These are phyloP conservation scores for Globisporangium solare DNA, from an alignment of 352 stramenopile genomes.

Conservation along the genomic window DNA sequence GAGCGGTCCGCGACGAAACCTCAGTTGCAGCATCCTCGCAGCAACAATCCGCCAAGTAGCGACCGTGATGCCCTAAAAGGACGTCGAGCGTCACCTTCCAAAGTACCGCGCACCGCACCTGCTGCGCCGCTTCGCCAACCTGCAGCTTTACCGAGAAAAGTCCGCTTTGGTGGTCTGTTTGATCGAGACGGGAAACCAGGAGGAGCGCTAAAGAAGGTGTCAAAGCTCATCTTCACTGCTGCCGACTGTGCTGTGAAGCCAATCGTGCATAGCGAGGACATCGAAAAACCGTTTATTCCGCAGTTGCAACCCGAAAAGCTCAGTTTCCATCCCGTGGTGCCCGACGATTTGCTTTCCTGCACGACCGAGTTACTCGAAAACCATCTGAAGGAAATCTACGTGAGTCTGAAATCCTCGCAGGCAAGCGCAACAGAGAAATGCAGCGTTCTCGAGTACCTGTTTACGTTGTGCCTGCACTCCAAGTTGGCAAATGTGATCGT, in stretches of 20 bases:
- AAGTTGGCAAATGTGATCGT: conserved; percentile 77
- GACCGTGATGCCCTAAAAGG: background rate
- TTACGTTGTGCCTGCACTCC: conserved; percentile 39
- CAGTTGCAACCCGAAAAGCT: conserved; percentile 23
- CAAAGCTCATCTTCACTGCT: conserved; percentile 55
- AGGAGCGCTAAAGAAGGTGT: conserved; percentile 34
- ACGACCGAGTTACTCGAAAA: conserved; percentile 49
- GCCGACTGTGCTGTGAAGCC: conserved; percentile 55
- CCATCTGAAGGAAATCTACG: conserved; percentile 74
- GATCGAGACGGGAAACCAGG: conserved; percentile 27
- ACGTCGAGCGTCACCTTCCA: background rate
- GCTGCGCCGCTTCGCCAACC: conserved; percentile 6
- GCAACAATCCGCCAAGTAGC: background rate
- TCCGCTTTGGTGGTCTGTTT: conserved; percentile 26
- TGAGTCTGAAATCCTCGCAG: conserved; percentile 48
- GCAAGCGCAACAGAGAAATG: conserved; percentile 22
- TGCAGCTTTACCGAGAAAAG: background rate
- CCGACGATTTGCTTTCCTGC: conserved; percentile 38
- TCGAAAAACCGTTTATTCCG: conserved; percentile 33
- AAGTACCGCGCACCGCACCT: conserved; percentile 28
- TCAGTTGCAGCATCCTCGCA: conserved; percentile 1
- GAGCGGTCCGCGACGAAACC: background rate
- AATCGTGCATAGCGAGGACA: conserved; percentile 51
- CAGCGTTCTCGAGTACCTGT: conserved; percentile 57
- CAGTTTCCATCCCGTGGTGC: conserved; percentile 30